These are phyloP conservation scores for Ceratobasidium sp. DNA, from an alignment of 1,284 basidiomycete genomes.

Conservation along the genomic window DNA sequence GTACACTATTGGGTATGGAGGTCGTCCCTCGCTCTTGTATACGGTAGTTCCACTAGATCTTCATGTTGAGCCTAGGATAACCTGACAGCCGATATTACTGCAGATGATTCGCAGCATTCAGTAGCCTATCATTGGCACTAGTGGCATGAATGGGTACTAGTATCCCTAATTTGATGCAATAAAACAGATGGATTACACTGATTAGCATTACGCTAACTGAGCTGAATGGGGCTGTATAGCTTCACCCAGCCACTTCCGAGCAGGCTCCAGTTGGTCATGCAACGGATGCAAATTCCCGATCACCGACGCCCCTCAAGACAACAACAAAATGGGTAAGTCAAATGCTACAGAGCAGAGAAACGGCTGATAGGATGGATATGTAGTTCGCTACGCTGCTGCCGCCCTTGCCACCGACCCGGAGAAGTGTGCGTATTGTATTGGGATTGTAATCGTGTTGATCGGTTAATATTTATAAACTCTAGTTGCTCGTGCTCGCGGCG, in stretches of 20 bases:
- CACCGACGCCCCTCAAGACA: constrained; percentile 34
- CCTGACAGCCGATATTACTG: no score
- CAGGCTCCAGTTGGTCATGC: constrained; percentile 14
- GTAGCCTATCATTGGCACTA: no score
- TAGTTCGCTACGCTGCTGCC: constrained; percentile 93
- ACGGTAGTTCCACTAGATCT: no score
- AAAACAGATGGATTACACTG: no score
- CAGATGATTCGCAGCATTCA: no score
- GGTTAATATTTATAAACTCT: constrained; percentile 45
- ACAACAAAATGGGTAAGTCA: constrained; percentile 43
- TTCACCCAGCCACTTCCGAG: constrained; percentile 21
- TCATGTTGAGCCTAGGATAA: no score
- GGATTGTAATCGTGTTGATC: not conserved
- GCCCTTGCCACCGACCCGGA: constrained; percentile 89
- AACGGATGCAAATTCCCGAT: constrained; percentile 32
- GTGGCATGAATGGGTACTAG: no score
- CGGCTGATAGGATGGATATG: constrained; percentile 8
- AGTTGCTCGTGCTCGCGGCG: constrained; percentile 93
- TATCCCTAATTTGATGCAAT: no score
- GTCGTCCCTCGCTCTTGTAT: no score
- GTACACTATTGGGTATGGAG: no score
- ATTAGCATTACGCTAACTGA: not conserved
- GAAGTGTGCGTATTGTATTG: constrained; percentile 77
- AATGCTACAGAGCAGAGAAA: not conserved
- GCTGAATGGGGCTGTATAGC: constrained; percentile 9